phyloP scores from a whole-genome alignment of 345 rosid genomes.

The Sonneratia caseolaris region DNA sequence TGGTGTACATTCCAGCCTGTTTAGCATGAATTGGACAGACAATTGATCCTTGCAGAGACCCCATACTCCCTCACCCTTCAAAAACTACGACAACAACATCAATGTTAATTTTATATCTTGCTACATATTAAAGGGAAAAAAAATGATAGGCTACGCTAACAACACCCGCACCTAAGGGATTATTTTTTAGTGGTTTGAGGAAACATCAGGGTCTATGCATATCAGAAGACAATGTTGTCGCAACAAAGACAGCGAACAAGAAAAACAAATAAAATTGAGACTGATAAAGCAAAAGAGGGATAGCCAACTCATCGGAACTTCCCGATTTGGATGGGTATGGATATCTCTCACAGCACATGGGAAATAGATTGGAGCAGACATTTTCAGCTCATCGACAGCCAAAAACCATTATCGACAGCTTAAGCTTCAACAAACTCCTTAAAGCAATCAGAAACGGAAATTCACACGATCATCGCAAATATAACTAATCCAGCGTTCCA shows the following conservation, averaged over 20 bases:
- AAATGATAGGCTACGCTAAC: no score
- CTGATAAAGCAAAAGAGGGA: background rate
- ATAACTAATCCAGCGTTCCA: background rate
- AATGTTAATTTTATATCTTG: background rate
- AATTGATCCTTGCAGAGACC: constrained; percentile 62
- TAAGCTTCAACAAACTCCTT: background rate
- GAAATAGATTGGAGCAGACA: background rate
- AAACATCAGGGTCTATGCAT: no score
- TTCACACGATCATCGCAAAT: background rate
- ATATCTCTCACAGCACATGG: background rate
- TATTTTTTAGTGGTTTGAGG: background rate
- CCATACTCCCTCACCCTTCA: constrained; percentile 34
- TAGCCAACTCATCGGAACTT: background rate
- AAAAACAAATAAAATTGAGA: background rate
- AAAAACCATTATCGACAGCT: background rate
- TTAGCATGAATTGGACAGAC: constrained; percentile 57
- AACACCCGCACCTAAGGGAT: background rate
- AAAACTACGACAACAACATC: constrained; percentile 1
- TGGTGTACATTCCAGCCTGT: constrained; percentile 36
- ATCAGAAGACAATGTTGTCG: background rate
- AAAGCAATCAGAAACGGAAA: background rate
- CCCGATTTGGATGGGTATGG: background rate
- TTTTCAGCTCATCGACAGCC: background rate
- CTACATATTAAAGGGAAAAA: background rate
- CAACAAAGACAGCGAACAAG: background rate